These are phyloP conservation scores for Emericellopsis terricola DNA, from an alignment of 495 filamentous ascomycete species.

Conservation along the genomic window DNA sequence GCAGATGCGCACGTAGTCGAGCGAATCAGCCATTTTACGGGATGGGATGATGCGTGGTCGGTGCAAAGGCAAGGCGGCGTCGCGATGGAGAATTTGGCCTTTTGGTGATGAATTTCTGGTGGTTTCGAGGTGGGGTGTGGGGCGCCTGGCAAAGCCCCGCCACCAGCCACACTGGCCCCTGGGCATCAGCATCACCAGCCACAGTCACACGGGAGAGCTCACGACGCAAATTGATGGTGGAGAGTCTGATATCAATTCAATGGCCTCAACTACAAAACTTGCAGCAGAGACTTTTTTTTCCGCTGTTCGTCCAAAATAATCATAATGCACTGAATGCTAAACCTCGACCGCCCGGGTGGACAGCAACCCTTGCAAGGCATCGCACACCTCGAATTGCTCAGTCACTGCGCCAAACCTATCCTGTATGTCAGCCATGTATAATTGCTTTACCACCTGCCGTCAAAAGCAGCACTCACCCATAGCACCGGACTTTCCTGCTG, in stretches of 20 bases:
- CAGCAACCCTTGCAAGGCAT: conserved; percentile 61
- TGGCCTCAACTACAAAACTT: too few relatives aligned
- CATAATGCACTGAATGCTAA: not conserved
- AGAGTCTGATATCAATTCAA: too few relatives aligned
- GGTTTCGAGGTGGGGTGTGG: conserved; percentile 6
- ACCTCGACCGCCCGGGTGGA: conserved; percentile 21
- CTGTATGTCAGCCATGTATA: conserved; percentile 9
- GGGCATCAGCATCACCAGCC: not conserved
- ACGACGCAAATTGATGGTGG: too few relatives aligned
- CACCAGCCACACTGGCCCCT: not conserved
- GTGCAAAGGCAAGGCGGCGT: not conserved
- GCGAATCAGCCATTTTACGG: conserved; percentile 11
- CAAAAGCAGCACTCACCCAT: conserved; percentile 52
- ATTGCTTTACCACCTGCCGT: too few relatives aligned
- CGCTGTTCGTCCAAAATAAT: not conserved
- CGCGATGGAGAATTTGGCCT: conserved; percentile 1
- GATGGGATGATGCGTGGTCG: not conserved
- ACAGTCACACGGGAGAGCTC: not conserved
- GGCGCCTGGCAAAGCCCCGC: conserved; percentile 2
- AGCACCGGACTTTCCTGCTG: conserved; percentile 69
- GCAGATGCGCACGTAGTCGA: conserved; percentile 20
- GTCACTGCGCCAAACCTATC: conserved; percentile 63
- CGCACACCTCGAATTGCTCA: conserved; percentile 82
- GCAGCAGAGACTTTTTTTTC: too few relatives aligned
- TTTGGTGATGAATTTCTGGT: conserved; percentile 3